These are phyloP conservation scores for Chalciporus sphaerocephalus DNA, from an alignment of 768 basidiomycete genomes.

Conservation along the genomic window DNA sequence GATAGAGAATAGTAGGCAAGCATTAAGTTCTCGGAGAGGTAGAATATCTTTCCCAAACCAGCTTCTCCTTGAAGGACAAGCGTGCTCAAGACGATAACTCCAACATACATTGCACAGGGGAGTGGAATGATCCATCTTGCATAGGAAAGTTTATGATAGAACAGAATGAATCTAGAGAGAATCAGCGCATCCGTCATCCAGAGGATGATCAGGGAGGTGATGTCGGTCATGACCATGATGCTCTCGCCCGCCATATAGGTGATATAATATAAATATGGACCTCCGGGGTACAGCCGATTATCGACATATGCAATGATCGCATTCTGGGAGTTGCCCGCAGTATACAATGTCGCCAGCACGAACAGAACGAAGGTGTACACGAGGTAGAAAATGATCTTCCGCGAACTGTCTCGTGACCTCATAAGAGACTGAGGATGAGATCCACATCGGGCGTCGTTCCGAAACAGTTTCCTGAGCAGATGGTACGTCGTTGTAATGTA, in stretches of 20 bases:
- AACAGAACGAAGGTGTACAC: constrained; percentile 27
- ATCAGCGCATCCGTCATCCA: constrained; percentile 31
- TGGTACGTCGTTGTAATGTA: constrained; percentile 17
- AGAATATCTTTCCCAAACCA: constrained; percentile 15
- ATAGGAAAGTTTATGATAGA: constrained; percentile 20
- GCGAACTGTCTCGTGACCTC: constrained; percentile 3
- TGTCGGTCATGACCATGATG: constrained; percentile 22
- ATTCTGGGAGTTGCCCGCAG: constrained; percentile 26
- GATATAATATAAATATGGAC: constrained; percentile 23
- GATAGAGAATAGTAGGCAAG: constrained; percentile 23
- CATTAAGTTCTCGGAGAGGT: constrained; percentile 20
- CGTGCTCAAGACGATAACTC: constrained; percentile 22
- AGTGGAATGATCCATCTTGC: constrained; percentile 25
- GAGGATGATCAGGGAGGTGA: constrained; percentile 23
- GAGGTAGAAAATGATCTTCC: constrained; percentile 26
- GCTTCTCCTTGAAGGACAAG: constrained; percentile 19
- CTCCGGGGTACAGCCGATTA: constrained; percentile 25
- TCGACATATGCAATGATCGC: constrained; percentile 29
- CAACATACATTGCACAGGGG: constrained; percentile 21
- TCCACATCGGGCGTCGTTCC: constrained; percentile 1
- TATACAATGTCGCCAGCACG: constrained; percentile 24
- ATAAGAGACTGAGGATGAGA: constrained; percentile 6
- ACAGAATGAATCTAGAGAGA: constrained; percentile 23
- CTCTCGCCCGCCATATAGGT: constrained; percentile 23
- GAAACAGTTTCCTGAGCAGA: constrained; percentile 20